Evolutionary conservation across 805 yeast species (phyloP).

Genomic region (Spathaspora sp.): DNA sequence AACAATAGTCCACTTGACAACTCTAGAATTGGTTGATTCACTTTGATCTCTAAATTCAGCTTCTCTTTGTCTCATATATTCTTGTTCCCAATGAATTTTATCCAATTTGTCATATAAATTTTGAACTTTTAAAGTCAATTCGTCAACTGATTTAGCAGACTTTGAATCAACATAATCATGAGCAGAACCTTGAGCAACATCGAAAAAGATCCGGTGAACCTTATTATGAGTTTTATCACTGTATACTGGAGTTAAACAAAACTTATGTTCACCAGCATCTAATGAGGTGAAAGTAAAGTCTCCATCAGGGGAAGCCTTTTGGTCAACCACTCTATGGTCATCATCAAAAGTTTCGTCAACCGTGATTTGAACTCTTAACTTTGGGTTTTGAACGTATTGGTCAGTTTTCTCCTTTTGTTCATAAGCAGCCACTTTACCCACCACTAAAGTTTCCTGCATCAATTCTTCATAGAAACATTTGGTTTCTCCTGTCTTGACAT

Average conservation of each 20-base stretch:
- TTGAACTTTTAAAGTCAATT: slow-evolving; percentile 35
- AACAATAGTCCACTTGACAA: slow-evolving; percentile 67
- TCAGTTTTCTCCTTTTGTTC: slow-evolving; percentile 49
- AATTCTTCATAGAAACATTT: slow-evolving; percentile 85
- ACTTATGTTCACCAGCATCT: slow-evolving; percentile 80
- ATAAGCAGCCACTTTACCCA: slow-evolving; percentile 68
- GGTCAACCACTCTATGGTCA: slow-evolving; percentile 72
- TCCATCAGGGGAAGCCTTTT: slow-evolving; percentile 56
- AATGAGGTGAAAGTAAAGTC: slow-evolving; percentile 78
- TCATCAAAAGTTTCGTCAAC: slow-evolving; percentile 77
- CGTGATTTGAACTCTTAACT: slow-evolving; percentile 60
- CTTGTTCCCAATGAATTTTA: slow-evolving; percentile 42
- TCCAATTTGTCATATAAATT: slow-evolving; percentile 37
- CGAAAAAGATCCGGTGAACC: slow-evolving; percentile 68
- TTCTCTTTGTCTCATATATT: slow-evolving; percentile 69
- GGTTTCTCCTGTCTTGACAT: slow-evolving; percentile 68
- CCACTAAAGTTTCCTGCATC: slow-evolving; percentile 72
- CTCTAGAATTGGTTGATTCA: slow-evolving; percentile 71
- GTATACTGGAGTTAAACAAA: slow-evolving; percentile 63
- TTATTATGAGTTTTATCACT: slow-evolving; percentile 67
- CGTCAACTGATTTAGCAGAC: slow-evolving; percentile 49
- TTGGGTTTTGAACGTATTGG: slow-evolving; percentile 50
- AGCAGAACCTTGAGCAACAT: slow-evolving; percentile 65
- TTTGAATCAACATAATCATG: slow-evolving; percentile 59
- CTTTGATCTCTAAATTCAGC: slow-evolving; percentile 72